These are phyloP conservation scores for Rhizopogon vinicolor DNA, from an alignment of 768 basidiomycete species.

Conservation along the genomic window DNA sequence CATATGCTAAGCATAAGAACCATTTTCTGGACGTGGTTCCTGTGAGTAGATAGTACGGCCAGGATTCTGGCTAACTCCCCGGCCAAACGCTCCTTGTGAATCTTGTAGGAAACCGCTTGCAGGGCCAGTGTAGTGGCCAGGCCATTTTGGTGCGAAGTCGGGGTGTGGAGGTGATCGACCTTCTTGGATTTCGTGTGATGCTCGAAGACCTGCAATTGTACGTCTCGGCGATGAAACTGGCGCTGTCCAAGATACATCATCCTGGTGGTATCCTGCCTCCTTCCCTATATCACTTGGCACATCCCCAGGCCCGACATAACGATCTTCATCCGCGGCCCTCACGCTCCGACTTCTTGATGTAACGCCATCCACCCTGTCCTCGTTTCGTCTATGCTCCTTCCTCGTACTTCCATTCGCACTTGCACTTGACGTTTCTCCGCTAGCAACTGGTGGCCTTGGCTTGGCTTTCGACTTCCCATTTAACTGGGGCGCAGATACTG, in stretches of 20 bases:
- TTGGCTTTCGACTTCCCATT: slow-evolving; percentile 37
- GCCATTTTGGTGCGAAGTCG: slow-evolving; percentile 21
- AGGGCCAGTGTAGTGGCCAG: slow-evolving; percentile 43
- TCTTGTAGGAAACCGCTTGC: slow-evolving; percentile 47
- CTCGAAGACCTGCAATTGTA: slow-evolving; percentile 7
- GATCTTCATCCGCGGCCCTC: slow-evolving; percentile 18
- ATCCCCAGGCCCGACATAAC: slow-evolving; percentile 15
- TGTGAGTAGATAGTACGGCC: slow-evolving; percentile 67
- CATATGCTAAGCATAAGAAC: slow-evolving; percentile 19
- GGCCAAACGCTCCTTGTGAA: slow-evolving; percentile 35
- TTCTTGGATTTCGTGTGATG: slow-evolving; percentile 15
- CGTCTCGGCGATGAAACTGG: slow-evolving; percentile 18
- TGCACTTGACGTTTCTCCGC: slow-evolving; percentile 28
- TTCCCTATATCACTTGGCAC: slow-evolving; percentile 16
- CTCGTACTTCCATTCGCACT: slow-evolving; percentile 18
- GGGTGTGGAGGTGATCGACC: slow-evolving; percentile 1
- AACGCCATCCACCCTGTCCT: slow-evolving; percentile 14
- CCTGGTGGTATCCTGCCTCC: slow-evolving; percentile 13
- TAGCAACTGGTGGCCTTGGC: slow-evolving; percentile 27
- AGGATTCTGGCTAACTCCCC: slow-evolving; percentile 37
- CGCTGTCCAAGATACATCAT: slow-evolving; percentile 20
- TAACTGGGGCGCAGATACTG: slow-evolving; percentile 19
- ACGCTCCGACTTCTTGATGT: slow-evolving; percentile 26
- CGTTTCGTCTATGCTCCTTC: slow-evolving; percentile 16
- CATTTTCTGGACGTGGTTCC: slow-evolving; percentile 32